phyloP scores from a whole-genome alignment of 1,139 yeast species.

The Pneumocystis oryctolagi region DNA sequence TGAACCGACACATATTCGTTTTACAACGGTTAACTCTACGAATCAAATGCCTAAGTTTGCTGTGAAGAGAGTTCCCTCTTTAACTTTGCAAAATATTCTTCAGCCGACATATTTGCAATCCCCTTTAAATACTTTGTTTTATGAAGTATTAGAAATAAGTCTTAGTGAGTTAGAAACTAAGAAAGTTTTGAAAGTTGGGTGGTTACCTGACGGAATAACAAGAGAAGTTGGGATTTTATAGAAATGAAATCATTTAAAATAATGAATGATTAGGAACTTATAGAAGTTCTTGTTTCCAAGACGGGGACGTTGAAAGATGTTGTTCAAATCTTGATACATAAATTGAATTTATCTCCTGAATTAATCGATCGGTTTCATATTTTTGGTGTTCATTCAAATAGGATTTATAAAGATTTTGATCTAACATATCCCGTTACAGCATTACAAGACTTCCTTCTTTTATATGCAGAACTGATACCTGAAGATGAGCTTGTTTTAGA shows the following conservation, averaged over 20 bases:
- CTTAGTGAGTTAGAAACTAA: constrained; percentile 64
- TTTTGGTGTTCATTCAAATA: constrained; percentile 35
- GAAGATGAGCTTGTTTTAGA: constrained; percentile 23
- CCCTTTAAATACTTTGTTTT: constrained; percentile 27
- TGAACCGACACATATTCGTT: constrained; percentile 49
- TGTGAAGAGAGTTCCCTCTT: constrained; percentile 19
- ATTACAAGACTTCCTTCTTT: constrained; percentile 16
- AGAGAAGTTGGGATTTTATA: constrained; percentile 23
- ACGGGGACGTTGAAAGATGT: constrained; percentile 45
- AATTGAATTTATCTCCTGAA: constrained; percentile 38
- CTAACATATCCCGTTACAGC: constrained; percentile 18
- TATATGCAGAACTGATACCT: constrained; percentile 24
- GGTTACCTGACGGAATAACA: constrained; percentile 24
- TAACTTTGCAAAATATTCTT: constrained; percentile 31
- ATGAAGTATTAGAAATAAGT: constrained; percentile 62
- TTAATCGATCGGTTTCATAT: constrained; percentile 40
- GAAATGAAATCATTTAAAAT: neutral
- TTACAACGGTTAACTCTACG: constrained; percentile 32
- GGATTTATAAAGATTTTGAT: constrained; percentile 18
- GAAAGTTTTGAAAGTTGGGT: constrained; percentile 38
- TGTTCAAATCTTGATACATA: constrained; percentile 40
- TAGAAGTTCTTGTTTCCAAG: constrained; percentile 55
- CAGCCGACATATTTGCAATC: constrained; percentile 29
- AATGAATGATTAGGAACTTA: constrained; percentile 30
- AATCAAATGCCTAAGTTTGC: constrained; percentile 25